These are phyloP conservation scores for Sistotremastrum niveocremeum DNA, from an alignment of 768 basidiomycete species.

Conservation along the genomic window DNA sequence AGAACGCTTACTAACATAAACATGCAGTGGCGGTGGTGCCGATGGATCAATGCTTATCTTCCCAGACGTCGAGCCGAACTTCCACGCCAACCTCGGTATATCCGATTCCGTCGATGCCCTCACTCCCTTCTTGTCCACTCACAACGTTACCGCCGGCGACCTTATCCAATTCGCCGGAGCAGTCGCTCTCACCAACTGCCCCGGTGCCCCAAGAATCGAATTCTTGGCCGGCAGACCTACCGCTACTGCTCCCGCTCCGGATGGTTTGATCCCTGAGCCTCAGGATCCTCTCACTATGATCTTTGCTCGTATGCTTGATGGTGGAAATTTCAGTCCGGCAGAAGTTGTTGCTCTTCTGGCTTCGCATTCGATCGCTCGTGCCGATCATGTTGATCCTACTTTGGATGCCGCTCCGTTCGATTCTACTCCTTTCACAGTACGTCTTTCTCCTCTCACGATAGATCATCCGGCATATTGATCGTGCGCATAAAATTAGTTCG, in stretches of 20 bases:
- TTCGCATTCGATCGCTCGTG: constrained; percentile 6
- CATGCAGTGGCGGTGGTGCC: constrained; percentile 15
- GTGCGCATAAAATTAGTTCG: constrained; percentile 6
- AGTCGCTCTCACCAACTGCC: constrained; percentile 4
- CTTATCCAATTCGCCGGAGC: constrained; percentile 6
- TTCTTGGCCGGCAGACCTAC: constrained; percentile 5
- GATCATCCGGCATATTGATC: no score
- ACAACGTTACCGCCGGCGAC: constrained; percentile 4
- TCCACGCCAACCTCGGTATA: constrained; percentile 7
- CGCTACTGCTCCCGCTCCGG: constrained; percentile 11
- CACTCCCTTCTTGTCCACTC: constrained; percentile 2
- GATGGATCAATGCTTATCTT: constrained; percentile 40
- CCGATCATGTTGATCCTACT: constrained; percentile 5
- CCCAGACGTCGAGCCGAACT: constrained; percentile 18
- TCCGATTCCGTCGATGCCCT: constrained; percentile 4
- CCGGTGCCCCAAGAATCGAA: constrained; percentile 4
- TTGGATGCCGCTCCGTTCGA: constrained; percentile 13
- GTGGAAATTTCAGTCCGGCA: constrained; percentile 1
- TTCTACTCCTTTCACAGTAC: constrained; percentile 10
- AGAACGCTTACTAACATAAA: neutral
- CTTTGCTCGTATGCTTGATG: constrained; percentile 3
- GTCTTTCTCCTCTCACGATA: no score
- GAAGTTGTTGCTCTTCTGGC: constrained; percentile 9
- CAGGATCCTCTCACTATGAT: constrained; percentile 4
- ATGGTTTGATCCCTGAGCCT: constrained; percentile 9